phyloP scores from a whole-genome alignment of 2,329 filamentous ascomycete species.

The Talaromyces sp. region DNA sequence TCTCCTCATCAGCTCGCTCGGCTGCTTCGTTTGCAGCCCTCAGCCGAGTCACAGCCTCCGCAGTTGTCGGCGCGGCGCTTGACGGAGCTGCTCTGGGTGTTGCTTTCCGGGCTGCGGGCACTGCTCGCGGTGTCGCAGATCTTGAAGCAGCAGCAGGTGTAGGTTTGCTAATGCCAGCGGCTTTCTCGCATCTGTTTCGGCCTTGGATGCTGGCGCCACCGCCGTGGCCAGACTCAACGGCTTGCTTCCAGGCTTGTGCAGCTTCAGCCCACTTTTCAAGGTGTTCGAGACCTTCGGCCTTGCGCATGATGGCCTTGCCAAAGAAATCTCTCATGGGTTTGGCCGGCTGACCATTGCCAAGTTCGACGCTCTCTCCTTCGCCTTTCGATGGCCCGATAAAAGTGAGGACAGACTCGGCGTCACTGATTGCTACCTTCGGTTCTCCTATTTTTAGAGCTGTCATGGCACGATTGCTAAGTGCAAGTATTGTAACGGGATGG shows the following conservation, averaged over 20 bases:
- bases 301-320: constrained; percentile 87
- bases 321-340: constrained; percentile 92
- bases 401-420: constrained; percentile 73
- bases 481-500: constrained; percentile 81
- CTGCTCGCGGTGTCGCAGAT: constrained; percentile 34
- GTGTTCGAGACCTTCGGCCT: constrained; percentile 91
- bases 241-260: constrained; percentile 69
- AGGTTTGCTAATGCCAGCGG: constrained; percentile 61
- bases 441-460: constrained; percentile 89
- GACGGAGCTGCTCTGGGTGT: constrained; percentile 21
- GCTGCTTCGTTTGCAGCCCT: constrained; percentile 80
- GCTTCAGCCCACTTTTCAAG: constrained; percentile 93
- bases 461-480: constrained; percentile 85
- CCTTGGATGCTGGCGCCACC: constrained; percentile 78
- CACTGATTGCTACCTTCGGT: constrained; percentile 76
- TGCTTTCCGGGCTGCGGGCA: constrained; percentile 30
- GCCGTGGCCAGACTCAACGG: constrained; percentile 81
- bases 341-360: constrained; percentile 57
- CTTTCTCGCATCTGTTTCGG: constrained; percentile 82
- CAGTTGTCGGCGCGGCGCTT: constrained; percentile 44
- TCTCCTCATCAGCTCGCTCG: constrained; percentile 84
- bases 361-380: constrained; percentile 70
- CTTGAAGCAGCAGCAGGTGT: constrained; percentile 44
- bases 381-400: constrained; percentile 77
- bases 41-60: constrained; percentile 74